phyloP scores from a whole-genome alignment of 345 rosid genomes.

The Moringa oleifera region DNA sequence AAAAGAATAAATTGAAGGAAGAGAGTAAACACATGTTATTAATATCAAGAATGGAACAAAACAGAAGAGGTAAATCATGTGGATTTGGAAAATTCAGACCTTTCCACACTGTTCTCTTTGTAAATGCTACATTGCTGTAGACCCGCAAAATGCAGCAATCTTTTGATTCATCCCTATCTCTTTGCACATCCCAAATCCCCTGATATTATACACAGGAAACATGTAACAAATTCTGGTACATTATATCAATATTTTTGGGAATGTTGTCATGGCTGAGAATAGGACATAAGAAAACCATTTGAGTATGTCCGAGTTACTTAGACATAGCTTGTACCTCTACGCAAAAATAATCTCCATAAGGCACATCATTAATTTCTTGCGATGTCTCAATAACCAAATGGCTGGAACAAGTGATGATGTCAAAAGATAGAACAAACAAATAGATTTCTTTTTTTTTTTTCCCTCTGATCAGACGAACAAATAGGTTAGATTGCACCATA shows the following conservation, averaged over 20 bases:
- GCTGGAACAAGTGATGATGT: conserved; percentile 36
- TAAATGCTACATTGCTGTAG: conserved; percentile 74
- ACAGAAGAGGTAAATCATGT: background rate
- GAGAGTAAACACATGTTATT: background rate
- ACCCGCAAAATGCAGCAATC: conserved; percentile 65
- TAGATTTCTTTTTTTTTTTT: no score
- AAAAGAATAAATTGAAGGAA: no score
- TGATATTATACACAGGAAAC: conserved; percentile 20
- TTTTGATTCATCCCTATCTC: conserved; percentile 42
- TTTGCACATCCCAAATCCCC: conserved; percentile 81
- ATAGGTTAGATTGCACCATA: background rate
- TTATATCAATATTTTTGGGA: background rate
- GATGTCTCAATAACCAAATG: conserved; percentile 80
- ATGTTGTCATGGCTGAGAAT: background rate
- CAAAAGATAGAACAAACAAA: conserved; percentile 6
- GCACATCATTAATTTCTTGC: conserved; percentile 79
- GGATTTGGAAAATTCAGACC: conserved; percentile 36
- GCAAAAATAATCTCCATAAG: conserved; percentile 80
- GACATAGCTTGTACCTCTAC: conserved; percentile 66
- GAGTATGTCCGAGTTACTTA: background rate
- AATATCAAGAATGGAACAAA: background rate
- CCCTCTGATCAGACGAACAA: no score
- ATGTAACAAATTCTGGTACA: background rate
- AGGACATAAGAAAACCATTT: background rate
- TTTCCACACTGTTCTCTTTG: conserved; percentile 86